phyloP scores from a whole-genome alignment of 2,329 filamentous ascomycete genomes.

The Emmonsiellopsis sp. region DNA sequence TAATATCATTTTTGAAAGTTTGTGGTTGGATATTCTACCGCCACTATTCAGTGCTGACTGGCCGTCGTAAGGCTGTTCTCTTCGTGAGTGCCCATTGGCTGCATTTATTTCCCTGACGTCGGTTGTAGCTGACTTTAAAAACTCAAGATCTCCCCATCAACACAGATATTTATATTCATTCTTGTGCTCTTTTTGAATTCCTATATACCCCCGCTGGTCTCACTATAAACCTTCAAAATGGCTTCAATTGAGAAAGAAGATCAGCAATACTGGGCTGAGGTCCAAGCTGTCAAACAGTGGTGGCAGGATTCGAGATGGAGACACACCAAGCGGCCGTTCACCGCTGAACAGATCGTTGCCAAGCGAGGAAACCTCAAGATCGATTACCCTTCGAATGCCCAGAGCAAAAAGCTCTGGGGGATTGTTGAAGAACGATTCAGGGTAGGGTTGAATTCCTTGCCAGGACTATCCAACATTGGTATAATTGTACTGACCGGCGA shows the following conservation, averaged over 20 bases:
- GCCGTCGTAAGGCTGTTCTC: not conserved
- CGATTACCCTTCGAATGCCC: slow-evolving; percentile 78
- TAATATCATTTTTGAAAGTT: not conserved
- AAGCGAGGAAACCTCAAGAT: slow-evolving; percentile 89
- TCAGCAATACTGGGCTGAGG: slow-evolving; percentile 68
- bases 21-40: not conserved
- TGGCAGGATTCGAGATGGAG: slow-evolving; percentile 89
- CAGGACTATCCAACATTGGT: no score
- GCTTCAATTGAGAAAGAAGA: slow-evolving; percentile 55
- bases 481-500: no score
- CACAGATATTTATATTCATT: slow-evolving; percentile 14
- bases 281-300: slow-evolving; percentile 84
- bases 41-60: not conserved
- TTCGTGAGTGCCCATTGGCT: not conserved
- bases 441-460: slow-evolving; percentile 38
- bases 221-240: slow-evolving; percentile 22
- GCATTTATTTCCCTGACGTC: slow-evolving; percentile 3
- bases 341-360: slow-evolving; percentile 90
- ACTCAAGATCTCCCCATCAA: slow-evolving; percentile 4
- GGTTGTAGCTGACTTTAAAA: slow-evolving; percentile 15
- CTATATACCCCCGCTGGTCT: not conserved
- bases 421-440: slow-evolving; percentile 80
- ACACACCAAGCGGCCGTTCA: slow-evolving; percentile 85
- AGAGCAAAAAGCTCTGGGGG: slow-evolving; percentile 90
- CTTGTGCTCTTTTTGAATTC: slow-evolving; percentile 4